Conservation (phyloP, 2,329 filamentous ascomycete genomes). For the Dactylellina leptospora region DNA sequence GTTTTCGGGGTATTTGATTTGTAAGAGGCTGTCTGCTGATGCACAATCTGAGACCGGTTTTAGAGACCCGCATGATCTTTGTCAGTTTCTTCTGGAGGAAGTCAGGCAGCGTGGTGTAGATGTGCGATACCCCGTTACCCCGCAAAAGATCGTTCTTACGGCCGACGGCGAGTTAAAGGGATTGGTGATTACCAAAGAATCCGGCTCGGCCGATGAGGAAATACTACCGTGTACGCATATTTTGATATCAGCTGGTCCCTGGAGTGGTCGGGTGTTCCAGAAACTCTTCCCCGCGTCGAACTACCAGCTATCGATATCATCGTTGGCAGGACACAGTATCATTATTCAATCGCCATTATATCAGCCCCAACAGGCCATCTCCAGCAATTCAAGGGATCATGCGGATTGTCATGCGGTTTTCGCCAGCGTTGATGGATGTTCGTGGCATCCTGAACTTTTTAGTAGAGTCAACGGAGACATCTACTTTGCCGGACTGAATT, state of each 20-base stretch:
- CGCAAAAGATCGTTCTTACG: conserved; percentile 12
- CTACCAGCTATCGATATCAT: conserved; percentile 67
- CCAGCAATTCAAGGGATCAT: neutral
- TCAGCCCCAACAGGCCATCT: neutral
- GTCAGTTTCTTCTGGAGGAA: conserved; percentile 70
- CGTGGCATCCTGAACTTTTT: conserved; percentile 76
- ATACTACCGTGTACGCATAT: conserved; percentile 68
- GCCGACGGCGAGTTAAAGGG: conserved; percentile 23
- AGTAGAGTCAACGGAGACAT: conserved; percentile 73
- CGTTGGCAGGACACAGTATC: conserved; percentile 76
- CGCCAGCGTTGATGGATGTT: conserved; percentile 66
- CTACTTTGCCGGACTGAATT: conserved; percentile 78
- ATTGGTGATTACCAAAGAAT: conserved; percentile 8
- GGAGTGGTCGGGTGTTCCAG: conserved; percentile 73
- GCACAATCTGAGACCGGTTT: conserved; percentile 5
- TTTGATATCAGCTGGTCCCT: conserved; percentile 74
- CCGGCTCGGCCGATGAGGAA: conserved; percentile 47
- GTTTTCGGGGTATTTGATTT: conserved; percentile 28
- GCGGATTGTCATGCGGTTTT: conserved; percentile 70
- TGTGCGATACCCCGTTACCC: conserved; percentile 70
- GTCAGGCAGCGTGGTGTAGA: conserved; percentile 70
- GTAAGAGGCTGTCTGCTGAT: conserved; percentile 60
- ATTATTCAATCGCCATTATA: conserved; percentile 69
- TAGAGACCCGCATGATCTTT: conserved; percentile 71
- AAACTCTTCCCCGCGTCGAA: conserved; percentile 70